A percentile compares a stretch with the other conserved stretches of the same genome.
phyloP scores from a whole-genome alignment of 208 protist genomes.

The Sergeia podlipaevii region DNA sequence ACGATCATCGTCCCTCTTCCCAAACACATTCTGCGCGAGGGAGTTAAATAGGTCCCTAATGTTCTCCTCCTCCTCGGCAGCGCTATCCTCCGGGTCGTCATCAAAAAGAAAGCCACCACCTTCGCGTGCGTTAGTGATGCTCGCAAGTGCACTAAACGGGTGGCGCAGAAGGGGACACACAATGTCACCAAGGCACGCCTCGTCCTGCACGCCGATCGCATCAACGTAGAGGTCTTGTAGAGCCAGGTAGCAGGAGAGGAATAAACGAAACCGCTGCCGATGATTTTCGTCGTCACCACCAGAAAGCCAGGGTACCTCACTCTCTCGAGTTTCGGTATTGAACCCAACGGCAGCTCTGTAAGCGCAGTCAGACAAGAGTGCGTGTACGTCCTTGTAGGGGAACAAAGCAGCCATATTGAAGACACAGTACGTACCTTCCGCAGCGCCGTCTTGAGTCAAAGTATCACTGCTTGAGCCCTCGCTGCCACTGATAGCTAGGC shows the following conservation, averaged over 20 bases:
- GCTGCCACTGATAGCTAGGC: slow-evolving; percentile 11
- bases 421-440: slow-evolving; percentile 19
- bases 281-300: no score
- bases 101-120: not conserved
- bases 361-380: slow-evolving; percentile 22
- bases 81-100: not conserved
- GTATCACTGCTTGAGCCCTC: no score
- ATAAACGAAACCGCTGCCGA: slow-evolving; percentile 14
- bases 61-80: not conserved
- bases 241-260: slow-evolving; percentile 21
- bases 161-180: slow-evolving; percentile 6
- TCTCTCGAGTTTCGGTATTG: not conserved
- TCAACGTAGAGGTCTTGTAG: slow-evolving; percentile 31
- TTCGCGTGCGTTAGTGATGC: not conserved
- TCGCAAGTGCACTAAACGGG: slow-evolving; percentile 12
- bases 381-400: slow-evolving; percentile 25
- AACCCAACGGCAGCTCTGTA: slow-evolving; percentile 14
- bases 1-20: slow-evolving; percentile 1
- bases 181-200: not conserved
- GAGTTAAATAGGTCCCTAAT: slow-evolving; percentile 4
- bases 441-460: slow-evolving; percentile 15
- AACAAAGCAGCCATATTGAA: slow-evolving; percentile 23
- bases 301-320: slow-evolving; percentile 9
- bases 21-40: not conserved
- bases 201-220: slow-evolving; percentile 1